Evolutionary conservation across 768 basidiomycete genomes (phyloP).

Genomic region (Exsudoporus frostii): DNA sequence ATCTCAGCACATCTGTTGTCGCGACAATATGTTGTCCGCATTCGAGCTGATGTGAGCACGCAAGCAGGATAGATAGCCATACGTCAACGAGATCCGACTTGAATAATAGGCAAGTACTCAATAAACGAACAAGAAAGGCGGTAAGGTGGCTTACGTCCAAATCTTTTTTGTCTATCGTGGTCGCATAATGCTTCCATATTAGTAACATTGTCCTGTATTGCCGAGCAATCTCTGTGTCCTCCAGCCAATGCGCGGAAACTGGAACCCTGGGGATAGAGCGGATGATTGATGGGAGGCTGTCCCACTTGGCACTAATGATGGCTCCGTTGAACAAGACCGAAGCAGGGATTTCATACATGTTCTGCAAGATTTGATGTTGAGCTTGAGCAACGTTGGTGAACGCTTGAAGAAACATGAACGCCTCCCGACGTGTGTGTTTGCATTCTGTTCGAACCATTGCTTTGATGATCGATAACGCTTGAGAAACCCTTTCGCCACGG

Average conservation of each 20-base stretch:
- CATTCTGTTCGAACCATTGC: slow-evolving; percentile 35
- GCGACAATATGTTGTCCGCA: slow-evolving; percentile 36
- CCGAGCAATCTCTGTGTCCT: slow-evolving; percentile 36
- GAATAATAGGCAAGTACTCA: background rate
- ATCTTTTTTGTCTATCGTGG: slow-evolving; percentile 13
- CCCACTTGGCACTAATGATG: slow-evolving; percentile 29
- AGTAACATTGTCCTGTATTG: slow-evolving; percentile 39
- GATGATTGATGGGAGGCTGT: slow-evolving; percentile 27
- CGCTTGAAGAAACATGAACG: slow-evolving; percentile 34
- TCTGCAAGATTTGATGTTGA: background rate
- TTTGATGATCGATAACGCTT: slow-evolving; percentile 37
- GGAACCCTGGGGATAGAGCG: slow-evolving; percentile 25
- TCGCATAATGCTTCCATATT: slow-evolving; percentile 36
- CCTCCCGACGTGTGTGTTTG: slow-evolving; percentile 30
- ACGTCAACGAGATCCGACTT: slow-evolving; percentile 41
- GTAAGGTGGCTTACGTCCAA: slow-evolving; percentile 25
- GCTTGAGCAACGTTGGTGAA: slow-evolving; percentile 30
- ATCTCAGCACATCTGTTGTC: slow-evolving; percentile 33
- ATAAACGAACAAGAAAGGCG: background rate
- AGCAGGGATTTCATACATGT: slow-evolving; percentile 26
- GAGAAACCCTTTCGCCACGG: slow-evolving; percentile 26
- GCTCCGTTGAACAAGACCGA: slow-evolving; percentile 45
- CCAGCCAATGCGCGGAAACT: slow-evolving; percentile 31
- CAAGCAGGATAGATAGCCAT: slow-evolving; percentile 60
- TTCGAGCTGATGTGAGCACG: slow-evolving; percentile 42